Evolutionary conservation across 208 protist species (phyloP), one percentile per base, ranked within the genome.

Genomic region (Acanthamoeba comandoni): DNA sequence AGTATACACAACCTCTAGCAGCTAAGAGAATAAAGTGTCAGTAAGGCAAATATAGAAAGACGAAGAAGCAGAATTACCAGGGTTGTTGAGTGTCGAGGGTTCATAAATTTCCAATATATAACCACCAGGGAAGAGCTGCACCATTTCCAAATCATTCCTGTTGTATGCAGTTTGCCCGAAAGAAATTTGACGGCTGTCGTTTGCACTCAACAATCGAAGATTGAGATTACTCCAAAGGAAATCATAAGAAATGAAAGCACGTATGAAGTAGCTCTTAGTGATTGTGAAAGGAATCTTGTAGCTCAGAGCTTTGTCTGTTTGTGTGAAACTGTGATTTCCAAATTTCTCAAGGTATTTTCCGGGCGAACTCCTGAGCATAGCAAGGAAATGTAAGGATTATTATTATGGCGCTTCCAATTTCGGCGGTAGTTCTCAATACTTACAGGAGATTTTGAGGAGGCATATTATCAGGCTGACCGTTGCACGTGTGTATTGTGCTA

Each of bases 141-240:
- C 58, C 22, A 70, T 26, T 22, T 64, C 57, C 43, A 88, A 58
- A 22, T 88, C 79, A 49, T 88, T 88, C 19, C 58, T 35, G 79
- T 88, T 88, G 79, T 88, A 88, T 24, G 57, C 57, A 4, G 79
- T 88, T 49, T 88, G 48, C 31, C 79, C 79, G 19, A 58, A 70
- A 13, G 79, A 55, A 15, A 88, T 12, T 9, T 53, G 12, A 35
- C 22, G 39, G n/a, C 39, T n/a, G 39, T 31, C 35, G 65, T 29
- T 22, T 22, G 53, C 35, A 62, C 24, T 22, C 9, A 22, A 48
- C 58, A 88, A 49, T 17, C 52, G 79, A 48, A 88, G 79, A 62
- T 88, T 88, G 22, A 88, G 79, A 43, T 88, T 88, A 62, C 52
- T 88, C 57, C 52, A 64, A 55, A 88, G 22, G n/a, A 88, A 88